Conservation (phyloP, 306 rosid genomes). For the Begonia fuchsioides region DNA sequence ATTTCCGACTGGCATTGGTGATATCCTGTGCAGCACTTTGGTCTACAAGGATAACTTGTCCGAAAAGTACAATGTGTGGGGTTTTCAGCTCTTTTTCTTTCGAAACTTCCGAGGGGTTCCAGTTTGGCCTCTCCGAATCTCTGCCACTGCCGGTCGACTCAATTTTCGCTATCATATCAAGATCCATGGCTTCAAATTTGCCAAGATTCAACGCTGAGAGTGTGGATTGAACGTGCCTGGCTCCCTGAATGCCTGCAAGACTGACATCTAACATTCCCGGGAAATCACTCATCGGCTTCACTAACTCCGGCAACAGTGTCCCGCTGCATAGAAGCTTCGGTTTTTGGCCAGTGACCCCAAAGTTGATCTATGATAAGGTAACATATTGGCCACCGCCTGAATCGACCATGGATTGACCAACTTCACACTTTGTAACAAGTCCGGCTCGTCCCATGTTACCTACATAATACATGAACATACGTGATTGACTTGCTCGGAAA, state of each 20-base stretch:
- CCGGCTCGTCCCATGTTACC: constrained; percentile 98
- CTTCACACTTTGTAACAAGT: constrained; percentile 81
- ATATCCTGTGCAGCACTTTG: constrained; percentile 37
- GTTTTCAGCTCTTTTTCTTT: constrained; percentile 37
- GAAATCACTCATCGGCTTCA: constrained; percentile 14
- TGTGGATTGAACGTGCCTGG: constrained; percentile 96
- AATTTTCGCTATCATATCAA: no score
- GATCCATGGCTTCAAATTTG: constrained; percentile 34
- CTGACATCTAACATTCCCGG: constrained; percentile 22
- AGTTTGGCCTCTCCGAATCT: no score
- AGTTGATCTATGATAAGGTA: constrained; percentile 53
- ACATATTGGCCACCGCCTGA: constrained; percentile 66
- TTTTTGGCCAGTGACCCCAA: constrained; percentile 74
- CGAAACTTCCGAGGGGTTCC: constrained; percentile 20
- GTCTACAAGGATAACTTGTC: constrained; percentile 53
- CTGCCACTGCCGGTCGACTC: no score
- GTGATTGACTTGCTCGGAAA: constrained; percentile 43
- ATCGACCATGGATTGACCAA: constrained; percentile 91
- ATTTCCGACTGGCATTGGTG: constrained; percentile 22
- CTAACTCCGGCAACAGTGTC: constrained; percentile 29
- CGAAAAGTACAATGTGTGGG: constrained; percentile 67
- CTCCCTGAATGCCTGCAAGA: constrained; percentile 97
- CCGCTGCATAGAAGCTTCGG: constrained; percentile 42
- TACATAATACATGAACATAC: no score
- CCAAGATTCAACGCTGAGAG: constrained; percentile 40